Percentiles rank a stretch among this genome's conserved stretches.
Evolutionary conservation across 192 early-diverging fungal species (phyloP).

Genomic region (Pilobolus umbonatus): DNA sequence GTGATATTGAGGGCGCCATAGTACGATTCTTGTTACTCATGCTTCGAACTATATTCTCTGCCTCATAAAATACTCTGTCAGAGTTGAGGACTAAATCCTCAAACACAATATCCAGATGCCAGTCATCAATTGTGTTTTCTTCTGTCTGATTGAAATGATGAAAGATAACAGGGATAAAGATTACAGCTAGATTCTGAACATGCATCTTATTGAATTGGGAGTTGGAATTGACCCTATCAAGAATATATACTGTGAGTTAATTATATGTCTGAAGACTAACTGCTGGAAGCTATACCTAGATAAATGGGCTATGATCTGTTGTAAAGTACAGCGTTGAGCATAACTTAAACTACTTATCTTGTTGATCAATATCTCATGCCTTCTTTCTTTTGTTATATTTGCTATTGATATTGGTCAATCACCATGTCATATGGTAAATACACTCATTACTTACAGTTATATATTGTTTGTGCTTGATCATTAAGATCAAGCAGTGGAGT

Average conservation of each 20-base stretch:
- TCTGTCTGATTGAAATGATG: slow-evolving; percentile 46
- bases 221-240: slow-evolving; percentile 43
- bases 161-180: slow-evolving; percentile 63
- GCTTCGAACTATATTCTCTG: not conserved
- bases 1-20: not conserved
- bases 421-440: too few relatives aligned
- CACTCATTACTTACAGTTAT: slow-evolving; percentile 41
- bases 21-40: not conserved
- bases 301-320: slow-evolving; percentile 50
- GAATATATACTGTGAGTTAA: not conserved
- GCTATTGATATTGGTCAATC: too few relatives aligned
- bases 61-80: too few relatives aligned
- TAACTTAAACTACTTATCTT: slow-evolving; percentile 38
- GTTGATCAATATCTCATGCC: too few relatives aligned
- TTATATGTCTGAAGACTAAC: not conserved
- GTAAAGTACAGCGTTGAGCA: slow-evolving; percentile 49
- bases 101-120: slow-evolving; percentile 22
- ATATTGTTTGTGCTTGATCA: slow-evolving; percentile 43
- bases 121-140: slow-evolving; percentile 17
- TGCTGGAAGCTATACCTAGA: slow-evolving; percentile 35
- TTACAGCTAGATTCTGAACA: slow-evolving; percentile 54
- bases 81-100: slow-evolving; percentile 25
- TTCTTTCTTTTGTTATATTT: too few relatives aligned
- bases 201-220: slow-evolving; percentile 64
- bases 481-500: slow-evolving; percentile 54